Evolutionary conservation across 306 rosid species (phyloP).

Genomic region (Vicia faba): DNA sequence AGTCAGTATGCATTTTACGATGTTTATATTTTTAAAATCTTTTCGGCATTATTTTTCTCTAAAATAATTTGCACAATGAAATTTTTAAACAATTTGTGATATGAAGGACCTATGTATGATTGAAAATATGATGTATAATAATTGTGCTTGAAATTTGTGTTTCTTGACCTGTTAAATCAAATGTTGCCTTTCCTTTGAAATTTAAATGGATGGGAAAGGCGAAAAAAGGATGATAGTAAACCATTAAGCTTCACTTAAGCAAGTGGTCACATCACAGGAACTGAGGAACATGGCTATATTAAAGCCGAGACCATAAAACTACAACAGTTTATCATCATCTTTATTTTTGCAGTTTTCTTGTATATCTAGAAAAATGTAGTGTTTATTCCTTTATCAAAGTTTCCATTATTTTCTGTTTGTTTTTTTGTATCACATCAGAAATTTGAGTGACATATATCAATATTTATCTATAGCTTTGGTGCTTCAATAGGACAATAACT

Average conservation of each 20-base stretch:
- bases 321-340: too few species aligned
- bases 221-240: conserved; percentile 21
- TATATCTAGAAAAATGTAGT: neutral
- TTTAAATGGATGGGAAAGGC: conserved; percentile 4
- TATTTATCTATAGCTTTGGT: conserved; percentile 19
- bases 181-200: neutral
- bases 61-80: neutral
- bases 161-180: conserved; percentile 5
- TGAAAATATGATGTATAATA: conserved; percentile 9
- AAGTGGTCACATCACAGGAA: too few species aligned
- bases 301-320: too few species aligned
- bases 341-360: too few species aligned
- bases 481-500: conserved; percentile 16
- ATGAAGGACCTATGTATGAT: neutral
- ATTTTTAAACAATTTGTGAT: neutral
- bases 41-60: neutral
- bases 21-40: neutral
- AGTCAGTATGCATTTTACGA: conserved; percentile 9
- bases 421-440: conserved; percentile 18
- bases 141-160: conserved; percentile 10
- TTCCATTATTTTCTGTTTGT: neutral
- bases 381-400: conserved; percentile 2
- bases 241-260: neutral
- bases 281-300: too few species aligned
- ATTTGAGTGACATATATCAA: conserved; percentile 15